Evolutionary conservation across 176 grass and related monocot species (phyloP), one percentile per base, ranked within the genome.

Genomic region (Stipa capillata): DNA sequence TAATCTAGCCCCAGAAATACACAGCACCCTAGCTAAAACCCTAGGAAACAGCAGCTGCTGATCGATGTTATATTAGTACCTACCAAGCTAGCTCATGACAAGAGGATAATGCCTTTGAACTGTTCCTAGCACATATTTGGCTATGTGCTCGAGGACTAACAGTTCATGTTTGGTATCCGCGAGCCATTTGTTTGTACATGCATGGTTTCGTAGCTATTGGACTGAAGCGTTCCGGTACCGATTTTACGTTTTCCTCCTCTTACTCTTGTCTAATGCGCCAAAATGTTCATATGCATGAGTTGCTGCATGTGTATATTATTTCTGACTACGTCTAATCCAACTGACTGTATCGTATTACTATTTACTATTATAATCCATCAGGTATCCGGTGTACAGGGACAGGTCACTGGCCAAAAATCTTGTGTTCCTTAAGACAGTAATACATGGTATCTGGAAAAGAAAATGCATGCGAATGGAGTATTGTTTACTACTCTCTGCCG

Each of bases 171-270:
- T 25, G 0, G 40, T 24, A 66, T 32, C 60, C 36, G 39, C 21
- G 50, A 73, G 69, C 60, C 50, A 42, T 61, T 88, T 75, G 81
- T 89, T 69, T 33, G 52, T 37, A 76, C 82, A n/a, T 76, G 69
- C 69, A 23, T 75, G 75, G 42, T 29, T 35, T 8, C 33, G 50
- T 84, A 61, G 81, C n/a, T 79, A 5, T 62, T 84, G 76, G 86
- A 80, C 43, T 25, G 69, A 25, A 61, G 81, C 81, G 13, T 69
- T 74, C 33, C 24, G 4, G 49, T 33, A 2, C 31, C 18, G 28
- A 23, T 2, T 55, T 56, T 11, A 18, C 73, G 45, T 11, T 60
- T 35, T 32, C 18, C 52, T 55, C 20, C 14, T 80, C 47, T 51
- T 32, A 17, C 56, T 43, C 36, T 64, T 47, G 35, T 80, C 47